phyloP scores from a whole-genome alignment of 176 grass and related monocot species.

The Melocanna baccifera region DNA sequence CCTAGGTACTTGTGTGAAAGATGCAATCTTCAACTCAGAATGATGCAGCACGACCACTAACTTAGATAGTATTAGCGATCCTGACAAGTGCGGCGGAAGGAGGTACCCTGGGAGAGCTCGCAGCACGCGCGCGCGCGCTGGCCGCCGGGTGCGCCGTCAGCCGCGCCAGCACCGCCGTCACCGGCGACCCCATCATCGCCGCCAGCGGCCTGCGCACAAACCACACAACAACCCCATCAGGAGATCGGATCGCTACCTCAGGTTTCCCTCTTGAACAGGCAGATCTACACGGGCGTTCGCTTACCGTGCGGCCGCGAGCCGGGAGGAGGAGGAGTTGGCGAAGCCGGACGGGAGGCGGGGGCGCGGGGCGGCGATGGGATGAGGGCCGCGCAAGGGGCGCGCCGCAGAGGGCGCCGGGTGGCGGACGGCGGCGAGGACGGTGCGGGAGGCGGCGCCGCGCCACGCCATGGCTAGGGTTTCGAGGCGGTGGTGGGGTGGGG shows the following conservation, averaged over 20 bases:
- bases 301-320: constrained; percentile 35
- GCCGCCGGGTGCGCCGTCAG: constrained; percentile 77
- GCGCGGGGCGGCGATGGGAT: constrained; percentile 39
- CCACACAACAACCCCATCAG: neutral
- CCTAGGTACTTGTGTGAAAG: neutral
- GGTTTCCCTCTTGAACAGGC: too few species aligned
- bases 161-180: constrained; percentile 53
- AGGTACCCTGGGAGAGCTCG: constrained; percentile 97
- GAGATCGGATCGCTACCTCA: neutral
- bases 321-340: constrained; percentile 25
- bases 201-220: constrained; percentile 54
- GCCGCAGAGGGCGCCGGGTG: constrained; percentile 35
- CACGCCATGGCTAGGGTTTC: constrained; percentile 68
- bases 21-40: neutral
- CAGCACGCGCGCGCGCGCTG: constrained; percentile 82
- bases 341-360: constrained; percentile 45
- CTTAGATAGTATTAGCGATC: constrained; percentile 48
- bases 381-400: constrained; percentile 15
- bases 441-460: constrained; percentile 67
- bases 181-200: constrained; percentile 51
- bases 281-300: neutral
- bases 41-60: constrained; percentile 25
- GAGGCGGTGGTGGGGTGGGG: neutral
- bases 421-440: constrained; percentile 54
- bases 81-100: constrained; percentile 49